These are phyloP conservation scores for Penicillium angulare DNA, from an alignment of 495 filamentous ascomycete genomes.

Conservation along the genomic window DNA sequence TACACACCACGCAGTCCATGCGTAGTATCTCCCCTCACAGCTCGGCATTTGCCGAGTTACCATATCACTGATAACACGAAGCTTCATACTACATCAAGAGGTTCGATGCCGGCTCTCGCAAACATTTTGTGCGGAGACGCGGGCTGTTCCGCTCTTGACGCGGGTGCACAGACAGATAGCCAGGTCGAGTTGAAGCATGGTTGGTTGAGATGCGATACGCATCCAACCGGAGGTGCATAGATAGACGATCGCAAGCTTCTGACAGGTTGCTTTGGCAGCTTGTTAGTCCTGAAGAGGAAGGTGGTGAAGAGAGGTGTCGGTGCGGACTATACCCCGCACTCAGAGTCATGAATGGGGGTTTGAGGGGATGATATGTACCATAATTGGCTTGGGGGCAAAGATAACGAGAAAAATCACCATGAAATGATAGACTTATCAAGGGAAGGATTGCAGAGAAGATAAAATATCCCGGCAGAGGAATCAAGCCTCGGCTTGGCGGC, in stretches of 20 bases:
- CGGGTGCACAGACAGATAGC: no score
- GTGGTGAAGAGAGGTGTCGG: constrained; percentile 4
- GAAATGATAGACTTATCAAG: no score
- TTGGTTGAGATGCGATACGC: no score
- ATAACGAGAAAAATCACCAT: no score
- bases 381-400: no score
- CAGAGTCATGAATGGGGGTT: neutral
- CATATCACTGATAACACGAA: constrained; percentile 13
- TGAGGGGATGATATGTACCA: no score
- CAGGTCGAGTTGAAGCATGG: no score
- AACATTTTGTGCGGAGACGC: constrained; percentile 4
- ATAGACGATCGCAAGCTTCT: neutral
- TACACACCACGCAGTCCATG: neutral
- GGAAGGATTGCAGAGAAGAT: no score
- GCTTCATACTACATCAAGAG: constrained; percentile 13
- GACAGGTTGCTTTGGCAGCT: constrained; percentile 2
- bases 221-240: no score
- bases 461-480: no score
- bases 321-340: constrained; percentile 6
- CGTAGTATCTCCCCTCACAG: neutral
- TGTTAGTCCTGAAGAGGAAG: constrained; percentile 17
- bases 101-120: constrained; percentile 1
- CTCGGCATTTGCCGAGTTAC: neutral
- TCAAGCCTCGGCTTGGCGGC: no score
- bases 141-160: constrained; percentile 8